Percentiles rank a stretch among this genome's conserved stretches.
Evolutionary conservation across 2,329 filamentous ascomycete species (phyloP).

Genomic region (Colletotrichum brevisporum): DNA sequence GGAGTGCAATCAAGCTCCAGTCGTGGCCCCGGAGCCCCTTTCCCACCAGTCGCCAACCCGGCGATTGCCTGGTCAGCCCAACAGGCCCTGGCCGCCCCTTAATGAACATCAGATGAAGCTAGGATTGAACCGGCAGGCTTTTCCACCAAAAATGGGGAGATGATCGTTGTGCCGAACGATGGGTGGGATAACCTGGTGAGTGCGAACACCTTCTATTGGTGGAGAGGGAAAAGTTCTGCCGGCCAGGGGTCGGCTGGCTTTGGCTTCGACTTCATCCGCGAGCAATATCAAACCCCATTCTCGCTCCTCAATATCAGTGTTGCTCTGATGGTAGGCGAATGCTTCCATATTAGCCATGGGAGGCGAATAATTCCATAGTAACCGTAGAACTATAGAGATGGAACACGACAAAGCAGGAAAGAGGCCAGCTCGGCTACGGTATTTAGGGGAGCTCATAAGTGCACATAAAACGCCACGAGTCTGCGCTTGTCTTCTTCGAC

Average conservation of each 20-base stretch:
- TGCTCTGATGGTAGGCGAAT: slow-evolving; percentile 6
- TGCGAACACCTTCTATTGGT: slow-evolving; percentile 1
- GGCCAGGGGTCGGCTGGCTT: neutral
- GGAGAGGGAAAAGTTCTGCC: neutral
- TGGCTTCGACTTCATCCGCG: slow-evolving; percentile 7
- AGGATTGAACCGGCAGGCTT: slow-evolving; percentile 4
- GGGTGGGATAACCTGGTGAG: slow-evolving; percentile 4
- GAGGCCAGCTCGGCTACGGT: neutral
- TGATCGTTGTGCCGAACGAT: neutral
- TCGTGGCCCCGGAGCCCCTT: neutral
- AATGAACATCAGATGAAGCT: slow-evolving; percentile 23
- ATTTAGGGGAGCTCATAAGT: neutral
- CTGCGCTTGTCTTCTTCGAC: neutral
- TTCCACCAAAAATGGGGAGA: neutral
- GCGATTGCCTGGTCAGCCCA: neutral
- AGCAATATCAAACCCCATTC: neutral
- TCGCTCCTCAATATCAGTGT: neutral
- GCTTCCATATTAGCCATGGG: slow-evolving; percentile 5
- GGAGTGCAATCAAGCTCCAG: neutral
- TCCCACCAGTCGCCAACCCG: neutral
- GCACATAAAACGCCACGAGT: neutral
- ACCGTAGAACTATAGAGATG: neutral
- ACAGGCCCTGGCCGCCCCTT: neutral
- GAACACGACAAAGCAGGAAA: neutral
- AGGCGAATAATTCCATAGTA: slow-evolving; percentile 9